Conservation (phyloP, 352 stramenopile genomes). For the Albugo laibachii region DNA sequence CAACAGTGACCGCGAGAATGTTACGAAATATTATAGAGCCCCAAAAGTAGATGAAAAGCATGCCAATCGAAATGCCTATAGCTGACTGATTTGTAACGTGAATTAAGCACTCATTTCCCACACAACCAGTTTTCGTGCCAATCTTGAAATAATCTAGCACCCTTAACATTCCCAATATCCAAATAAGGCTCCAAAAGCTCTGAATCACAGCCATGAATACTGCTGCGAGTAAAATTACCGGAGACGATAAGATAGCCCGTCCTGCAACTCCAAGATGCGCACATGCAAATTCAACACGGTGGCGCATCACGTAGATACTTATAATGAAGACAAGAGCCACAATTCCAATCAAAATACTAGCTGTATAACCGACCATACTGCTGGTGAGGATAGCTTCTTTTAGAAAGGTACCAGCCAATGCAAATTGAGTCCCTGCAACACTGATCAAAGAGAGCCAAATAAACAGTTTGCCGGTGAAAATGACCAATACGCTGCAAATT, state of each 20-base stretch:
- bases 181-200: slow-evolving; percentile 72
- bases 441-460: no score
- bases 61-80: slow-evolving; percentile 57
- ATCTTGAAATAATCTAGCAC: slow-evolving; percentile 65
- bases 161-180: slow-evolving; percentile 63
- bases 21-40: slow-evolving; percentile 71
- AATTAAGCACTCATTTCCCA: slow-evolving; percentile 22
- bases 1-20: slow-evolving; percentile 76
- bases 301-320: slow-evolving; percentile 14
- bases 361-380: no score
- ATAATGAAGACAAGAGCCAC: no score
- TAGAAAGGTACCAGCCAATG: no score
- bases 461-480: no score
- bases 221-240: slow-evolving; percentile 63
- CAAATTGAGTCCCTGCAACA: no score
- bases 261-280: slow-evolving; percentile 80
- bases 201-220: slow-evolving; percentile 72
- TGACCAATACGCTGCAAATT: no score
- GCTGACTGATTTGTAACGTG: slow-evolving; percentile 22
- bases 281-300: slow-evolving; percentile 83
- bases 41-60: slow-evolving; percentile 90
- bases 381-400: no score
- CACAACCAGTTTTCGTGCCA: slow-evolving; percentile 22
- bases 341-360: no score
- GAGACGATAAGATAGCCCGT: slow-evolving; percentile 65